phyloP scores from a whole-genome alignment of 768 basidiomycete species.

The Pholiota conissans region DNA sequence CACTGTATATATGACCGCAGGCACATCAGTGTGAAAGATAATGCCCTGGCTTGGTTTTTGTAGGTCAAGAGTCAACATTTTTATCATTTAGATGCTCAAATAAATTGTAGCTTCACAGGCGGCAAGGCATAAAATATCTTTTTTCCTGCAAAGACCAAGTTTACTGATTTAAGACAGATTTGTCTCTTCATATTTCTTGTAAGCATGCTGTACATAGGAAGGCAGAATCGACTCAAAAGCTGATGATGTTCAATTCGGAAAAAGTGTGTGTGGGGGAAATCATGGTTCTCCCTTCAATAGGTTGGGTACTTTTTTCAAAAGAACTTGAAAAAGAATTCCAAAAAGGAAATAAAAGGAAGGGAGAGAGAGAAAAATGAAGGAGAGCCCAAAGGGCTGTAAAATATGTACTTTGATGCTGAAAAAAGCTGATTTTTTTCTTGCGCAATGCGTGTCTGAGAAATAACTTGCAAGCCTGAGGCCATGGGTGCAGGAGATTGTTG shows the following conservation, averaged over 20 bases:
- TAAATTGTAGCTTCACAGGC: background rate
- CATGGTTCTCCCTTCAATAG: too few relatives aligned
- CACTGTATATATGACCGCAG: too few relatives aligned
- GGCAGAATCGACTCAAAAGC: background rate
- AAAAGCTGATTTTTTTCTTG: too few relatives aligned
- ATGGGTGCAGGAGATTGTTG: too few relatives aligned
- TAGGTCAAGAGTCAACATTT: background rate
- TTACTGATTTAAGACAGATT: background rate
- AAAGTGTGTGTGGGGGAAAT: background rate
- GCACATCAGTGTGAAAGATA: background rate
- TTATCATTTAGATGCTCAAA: background rate
- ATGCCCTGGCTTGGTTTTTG: background rate
- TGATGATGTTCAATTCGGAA: background rate
- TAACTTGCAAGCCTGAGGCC: too few relatives aligned
- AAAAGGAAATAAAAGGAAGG: too few relatives aligned
- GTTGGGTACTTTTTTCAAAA: too few relatives aligned
- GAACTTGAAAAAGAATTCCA: too few relatives aligned
- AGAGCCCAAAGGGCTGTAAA: too few relatives aligned
- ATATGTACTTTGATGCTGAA: too few relatives aligned
- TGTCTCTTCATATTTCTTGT: background rate
- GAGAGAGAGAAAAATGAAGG: too few relatives aligned
- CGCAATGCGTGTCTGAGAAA: too few relatives aligned
- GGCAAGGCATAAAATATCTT: background rate
- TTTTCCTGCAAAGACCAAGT: background rate
- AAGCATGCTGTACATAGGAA: background rate